Conservation (phyloP, 73 alveolate genomes). For the Blepharisma japonicum region DNA sequence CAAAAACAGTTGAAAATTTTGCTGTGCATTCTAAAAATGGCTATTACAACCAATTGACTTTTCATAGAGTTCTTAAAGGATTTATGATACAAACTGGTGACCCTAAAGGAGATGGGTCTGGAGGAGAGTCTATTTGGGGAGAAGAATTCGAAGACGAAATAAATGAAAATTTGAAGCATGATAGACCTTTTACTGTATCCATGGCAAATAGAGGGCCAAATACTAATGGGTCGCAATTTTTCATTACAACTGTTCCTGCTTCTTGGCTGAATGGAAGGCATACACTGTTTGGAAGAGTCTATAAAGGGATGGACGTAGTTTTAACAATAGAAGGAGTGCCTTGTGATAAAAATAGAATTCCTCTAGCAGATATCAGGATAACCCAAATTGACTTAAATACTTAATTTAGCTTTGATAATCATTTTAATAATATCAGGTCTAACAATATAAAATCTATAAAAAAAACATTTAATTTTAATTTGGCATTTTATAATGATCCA, state of each 20-base stretch:
- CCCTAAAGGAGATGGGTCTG: conserved; percentile 96
- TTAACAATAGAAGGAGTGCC: conserved; percentile 57
- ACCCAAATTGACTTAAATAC: too few species aligned
- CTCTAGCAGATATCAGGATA: conserved; percentile 53
- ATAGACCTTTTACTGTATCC: conserved; percentile 74
- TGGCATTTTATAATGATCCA: too few species aligned
- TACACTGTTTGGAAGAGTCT: conserved; percentile 89
- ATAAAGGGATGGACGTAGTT: conserved; percentile 69
- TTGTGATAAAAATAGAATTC: conserved; percentile 67
- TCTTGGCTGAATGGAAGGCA: conserved; percentile 88
- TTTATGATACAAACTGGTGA: conserved; percentile 97
- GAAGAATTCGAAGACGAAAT: conserved; percentile 90
- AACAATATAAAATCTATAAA: too few species aligned
- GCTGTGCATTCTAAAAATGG: conserved; percentile 83
- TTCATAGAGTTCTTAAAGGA: conserved; percentile 84
- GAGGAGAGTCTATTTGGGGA: conserved; percentile 87
- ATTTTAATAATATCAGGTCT: too few species aligned
- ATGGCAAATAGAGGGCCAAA: conserved; percentile 97
- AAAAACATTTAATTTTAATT: too few species aligned
- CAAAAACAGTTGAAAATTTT: conserved; percentile 90
- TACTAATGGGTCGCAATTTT: conserved; percentile 90
- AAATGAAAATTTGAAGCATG: conserved; percentile 88
- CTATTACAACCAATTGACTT: conserved; percentile 66
- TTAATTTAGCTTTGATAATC: conserved; percentile 14
- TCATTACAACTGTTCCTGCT: conserved; percentile 83